Evolutionary conservation across 2,329 filamentous ascomycete species (phyloP), one percentile per base, ranked within the genome.

Genomic region (Penicillium sp.): DNA sequence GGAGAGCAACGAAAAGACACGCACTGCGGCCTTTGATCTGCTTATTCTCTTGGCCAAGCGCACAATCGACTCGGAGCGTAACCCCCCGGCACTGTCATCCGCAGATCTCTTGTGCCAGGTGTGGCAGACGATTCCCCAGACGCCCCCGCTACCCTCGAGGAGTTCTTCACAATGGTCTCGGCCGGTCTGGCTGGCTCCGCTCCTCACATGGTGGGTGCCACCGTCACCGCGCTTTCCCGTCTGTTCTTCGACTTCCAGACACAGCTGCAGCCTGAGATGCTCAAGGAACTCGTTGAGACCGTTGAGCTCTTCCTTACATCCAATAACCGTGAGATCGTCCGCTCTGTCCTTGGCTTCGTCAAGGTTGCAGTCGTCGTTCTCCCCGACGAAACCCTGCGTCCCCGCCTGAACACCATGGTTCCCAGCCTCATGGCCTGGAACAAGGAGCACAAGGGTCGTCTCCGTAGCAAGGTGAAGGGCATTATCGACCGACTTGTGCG

Each of bases 111-210:
- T 70, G 89, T 97, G 3, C 84, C 90, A 2, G 87, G 93, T 71
- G 96, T 97, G 91, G 84, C 90, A 4, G 78, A 84, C 45, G 87
- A 95, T 71, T 88, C 91, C 0, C 88, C 90, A 2, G 80, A 87
- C 31, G 91, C 88, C 4, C 80, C 84, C 3, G 93, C 94, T 19
- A 92, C 84, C 40, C 84, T 99, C 36, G 93, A 97, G 68, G 94
- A 97, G 74, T 97, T 91, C 76, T 90, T 97, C 78, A 97, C 93
- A 53, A 99, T 99, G 94, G 89, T 97, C 30, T 96, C 90, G 63
- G 94, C 94, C 46, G 94, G 94, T 76, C 83, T 99, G 50, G 94
- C 93, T 2, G 93, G 92, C 54, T 89, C 88, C 66, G 93, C 91
- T 11, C 92, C 94, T 31, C 93, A 97, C 77, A 97, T 97, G 91